These are phyloP conservation scores for Phytophthora sp. DNA, from an alignment of 352 stramenopile genomes.

Conservation along the genomic window DNA sequence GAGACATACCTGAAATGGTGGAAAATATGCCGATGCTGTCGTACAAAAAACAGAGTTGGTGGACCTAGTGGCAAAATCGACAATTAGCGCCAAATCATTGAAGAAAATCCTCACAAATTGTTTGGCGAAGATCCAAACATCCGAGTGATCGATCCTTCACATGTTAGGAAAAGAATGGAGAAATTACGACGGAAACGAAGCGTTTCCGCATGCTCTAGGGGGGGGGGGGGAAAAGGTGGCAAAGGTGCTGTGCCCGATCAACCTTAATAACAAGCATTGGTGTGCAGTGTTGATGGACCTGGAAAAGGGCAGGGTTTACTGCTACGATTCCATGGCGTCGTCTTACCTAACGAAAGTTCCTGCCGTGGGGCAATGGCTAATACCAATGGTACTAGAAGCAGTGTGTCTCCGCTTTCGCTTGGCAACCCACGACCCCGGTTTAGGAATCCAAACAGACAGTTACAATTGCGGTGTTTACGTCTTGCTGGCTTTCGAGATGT, in stretches of 20 bases:
- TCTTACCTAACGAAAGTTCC: conserved; percentile 1
- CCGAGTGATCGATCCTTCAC: neutral
- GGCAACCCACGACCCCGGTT: neutral
- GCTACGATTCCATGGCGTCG: conserved; percentile 8
- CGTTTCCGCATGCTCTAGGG: neutral
- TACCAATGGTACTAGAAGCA: neutral
- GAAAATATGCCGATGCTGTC: conserved; percentile 4
- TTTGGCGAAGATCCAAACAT: neutral
- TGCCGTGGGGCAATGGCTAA: neutral
- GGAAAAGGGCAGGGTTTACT: neutral
- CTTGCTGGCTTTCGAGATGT: too few relatives aligned
- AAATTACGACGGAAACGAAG: neutral
- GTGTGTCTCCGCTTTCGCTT: neutral
- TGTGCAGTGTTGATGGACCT: conserved; percentile 21
- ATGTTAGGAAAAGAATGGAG: neutral
- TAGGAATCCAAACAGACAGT: conserved; percentile 19
- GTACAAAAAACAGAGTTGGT: neutral
- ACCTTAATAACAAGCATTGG: conserved; percentile 27
- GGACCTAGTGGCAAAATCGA: neutral
- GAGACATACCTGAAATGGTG: neutral
- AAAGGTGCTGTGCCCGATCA: conserved; percentile 10
- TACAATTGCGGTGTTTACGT: too few relatives aligned
- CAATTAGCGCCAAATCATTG: neutral
- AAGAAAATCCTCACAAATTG: neutral
- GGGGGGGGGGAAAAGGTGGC: neutral